Evolutionary conservation across 116 monocot species (phyloP), one percentile per base, ranked within the genome.

Genomic region (Posidonia oceanica): DNA sequence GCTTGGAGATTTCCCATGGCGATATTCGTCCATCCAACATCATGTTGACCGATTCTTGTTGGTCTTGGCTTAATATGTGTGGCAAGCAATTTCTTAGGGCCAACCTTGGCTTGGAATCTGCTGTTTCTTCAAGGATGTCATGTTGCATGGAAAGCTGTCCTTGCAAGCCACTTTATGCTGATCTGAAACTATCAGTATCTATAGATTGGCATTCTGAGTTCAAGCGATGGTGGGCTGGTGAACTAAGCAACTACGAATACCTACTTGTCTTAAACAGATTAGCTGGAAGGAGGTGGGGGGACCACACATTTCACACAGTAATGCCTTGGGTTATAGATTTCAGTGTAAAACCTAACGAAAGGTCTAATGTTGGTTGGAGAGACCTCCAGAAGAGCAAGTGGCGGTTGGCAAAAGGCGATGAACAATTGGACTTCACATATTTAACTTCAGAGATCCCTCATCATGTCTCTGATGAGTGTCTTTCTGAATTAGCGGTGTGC

Each of bases 241-340:
- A 98, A 77, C 16, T 93, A 71, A 98, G 93, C 81, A 98, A 98
- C 64, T 98, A 82, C 72, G 98, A 98, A 52, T 98, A 98, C 69
- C 82, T 98, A 75, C 82, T 98, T 69, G 57, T 90, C 16, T 80
- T 98, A 73, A 98, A 98, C 62, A 93, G 73, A 78, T 76, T 98
- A 74, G 93, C 98, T 65, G 98, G 98, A 41, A 90, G 98, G 81
- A 93, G 87, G 68, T 98, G 93, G 87, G 93, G 98, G 58, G 98
- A 98, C 64, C 88, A 89, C 55, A 84, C 87, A 58, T 98, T 98
- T 71, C 90, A 98, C 63, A 82, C 75, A 8, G 93, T 93, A n/a
- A 98, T 98, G 98, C 98, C 98, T 14, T 98, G 98, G 98, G 90
- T 98, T 58, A 90, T 93, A 79, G 98, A 98, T 73, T 98, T 98